These are phyloP conservation scores for Calocybe cyanea DNA, from an alignment of 768 basidiomycete genomes.

Conservation along the genomic window DNA sequence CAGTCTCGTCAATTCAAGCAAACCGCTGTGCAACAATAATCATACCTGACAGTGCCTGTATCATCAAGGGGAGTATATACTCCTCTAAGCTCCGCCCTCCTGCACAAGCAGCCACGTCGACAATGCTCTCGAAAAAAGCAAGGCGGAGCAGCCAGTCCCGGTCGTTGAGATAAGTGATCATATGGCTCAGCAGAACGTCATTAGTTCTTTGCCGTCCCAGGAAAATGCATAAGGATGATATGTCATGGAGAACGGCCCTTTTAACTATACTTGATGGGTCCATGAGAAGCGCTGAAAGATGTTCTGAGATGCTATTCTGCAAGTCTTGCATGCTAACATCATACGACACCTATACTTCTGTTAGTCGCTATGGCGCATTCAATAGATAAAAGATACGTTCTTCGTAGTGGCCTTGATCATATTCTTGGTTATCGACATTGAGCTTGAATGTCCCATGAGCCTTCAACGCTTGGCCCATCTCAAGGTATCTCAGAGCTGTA, in stretches of 20 bases:
- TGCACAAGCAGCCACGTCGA: conserved; percentile 92
- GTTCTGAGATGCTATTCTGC: conserved; percentile 81
- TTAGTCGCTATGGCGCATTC: background rate
- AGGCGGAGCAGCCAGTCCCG: conserved; percentile 88
- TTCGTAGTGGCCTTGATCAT: conserved; percentile 80
- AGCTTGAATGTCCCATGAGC: conserved; percentile 74
- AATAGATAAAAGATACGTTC: conserved; percentile 31
- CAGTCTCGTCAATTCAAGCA: conserved; percentile 1
- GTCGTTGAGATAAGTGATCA: conserved; percentile 82
- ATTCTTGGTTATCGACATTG: conserved; percentile 60
- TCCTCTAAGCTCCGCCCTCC: conserved; percentile 91
- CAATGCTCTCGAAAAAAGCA: conserved; percentile 94
- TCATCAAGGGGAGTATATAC: conserved; percentile 95
- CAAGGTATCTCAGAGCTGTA: conserved; percentile 82
- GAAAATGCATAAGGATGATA: conserved; percentile 89
- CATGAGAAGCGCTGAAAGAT: conserved; percentile 80
- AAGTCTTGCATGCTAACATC: conserved; percentile 85
- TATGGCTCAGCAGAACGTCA: conserved; percentile 88
- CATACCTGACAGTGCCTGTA: conserved; percentile 89
- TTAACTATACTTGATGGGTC: conserved; percentile 89
- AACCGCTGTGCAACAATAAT: no score
- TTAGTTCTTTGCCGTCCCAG: conserved; percentile 91
- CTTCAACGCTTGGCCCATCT: conserved; percentile 90
- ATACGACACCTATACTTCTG: conserved; percentile 69
- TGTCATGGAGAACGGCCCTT: conserved; percentile 82